Base-by-base conservation (phyloP, 2,329 filamentous ascomycete genomes). In the Pleomassaria siparia region DNA sequence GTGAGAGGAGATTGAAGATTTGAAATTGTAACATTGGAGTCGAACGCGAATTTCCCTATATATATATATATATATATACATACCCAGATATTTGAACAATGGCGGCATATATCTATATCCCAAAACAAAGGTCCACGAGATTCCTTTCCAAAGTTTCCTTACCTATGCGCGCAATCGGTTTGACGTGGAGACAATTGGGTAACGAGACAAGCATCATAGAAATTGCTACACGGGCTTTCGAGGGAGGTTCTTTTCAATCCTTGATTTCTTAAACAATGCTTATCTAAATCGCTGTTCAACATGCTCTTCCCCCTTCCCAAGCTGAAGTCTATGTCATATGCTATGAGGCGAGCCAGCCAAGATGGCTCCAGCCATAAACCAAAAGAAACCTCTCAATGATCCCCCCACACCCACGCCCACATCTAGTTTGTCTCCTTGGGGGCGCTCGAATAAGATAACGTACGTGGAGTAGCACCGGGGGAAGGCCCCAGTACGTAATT, bases 261-360 rank as follows among this genome's bases (percentile, higher is more conserved):
- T 36, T 52, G 36, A 12, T 43, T 46, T 58, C 33, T 24, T 40
- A 39, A 35, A 13, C 33, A 28, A 33, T 40, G 30, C 41, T 35
- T 55, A 51, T 55, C 47, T 55, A 56, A 50, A 21, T 42, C 36
- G 33, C 46, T 44, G 45, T 43, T 26, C 29, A 28, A 28, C 26
- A 35, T 15, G 29, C 35, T 48, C 36, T 36, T 41, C 35, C 9
- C 22, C 29, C 29, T 35, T 21, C 44, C 48, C 51, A 53, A 53
- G 39, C 44, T 45, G 43, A 54, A 51, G 50, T 66, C 60, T 62
- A 63, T 64, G 21, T 28, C 43, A 51, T 44, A 53, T 57, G 46
- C 44, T 46, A 48, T 47, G 44, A 43, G 47, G 46, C 53, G 46
- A 49, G 47, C 40, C 50, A 47, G 36, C 28, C 35, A 22, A 26